Percentiles rank a stretch among this genome's conserved stretches.
These are phyloP conservation scores for Calamus simplicifolius DNA, from an alignment of 176 grass and related monocot genomes.

Conservation along the genomic window DNA sequence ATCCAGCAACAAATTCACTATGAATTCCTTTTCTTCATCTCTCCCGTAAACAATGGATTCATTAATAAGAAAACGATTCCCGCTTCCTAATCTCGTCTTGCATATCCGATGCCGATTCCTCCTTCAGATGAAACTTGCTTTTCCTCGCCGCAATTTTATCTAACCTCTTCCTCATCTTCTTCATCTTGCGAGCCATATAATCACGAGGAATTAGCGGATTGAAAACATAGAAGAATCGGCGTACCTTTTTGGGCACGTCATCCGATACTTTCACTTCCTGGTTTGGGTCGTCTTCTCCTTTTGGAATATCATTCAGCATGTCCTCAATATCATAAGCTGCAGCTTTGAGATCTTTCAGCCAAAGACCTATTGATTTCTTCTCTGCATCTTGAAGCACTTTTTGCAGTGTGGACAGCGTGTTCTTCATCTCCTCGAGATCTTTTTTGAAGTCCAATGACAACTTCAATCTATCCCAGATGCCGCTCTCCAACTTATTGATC, in stretches of 20 bases:
- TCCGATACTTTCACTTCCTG: too few relatives aligned
- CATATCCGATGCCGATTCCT: not conserved
- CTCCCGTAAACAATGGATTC: constrained; percentile 16
- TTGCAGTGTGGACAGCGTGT: not conserved
- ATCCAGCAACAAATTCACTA: constrained; percentile 14
- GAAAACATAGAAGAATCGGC: not conserved
- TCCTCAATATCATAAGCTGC: constrained; percentile 11
- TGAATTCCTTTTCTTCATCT: constrained; percentile 11
- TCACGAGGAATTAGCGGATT: constrained; percentile 6
- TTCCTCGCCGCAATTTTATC: constrained; percentile 6
- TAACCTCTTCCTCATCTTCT: constrained; percentile 22
- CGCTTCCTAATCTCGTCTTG: constrained; percentile 13
- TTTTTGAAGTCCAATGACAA: constrained; percentile 9
- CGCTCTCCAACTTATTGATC: not conserved
- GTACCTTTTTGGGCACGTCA: not conserved
- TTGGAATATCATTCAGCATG: not conserved
- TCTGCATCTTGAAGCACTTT: constrained; percentile 9
- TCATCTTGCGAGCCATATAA: constrained; percentile 6
- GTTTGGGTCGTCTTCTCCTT: too few relatives aligned
- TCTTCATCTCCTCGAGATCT: constrained; percentile 12
- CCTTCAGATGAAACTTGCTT: constrained; percentile 7
- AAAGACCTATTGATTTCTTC: constrained; percentile 5
- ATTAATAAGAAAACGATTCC: constrained; percentile 8
- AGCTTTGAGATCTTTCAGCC: constrained; percentile 13
- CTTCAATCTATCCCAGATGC: not conserved